phyloP scores from a whole-genome alignment of 225 moss, liverwort and hornwort species.

The Sphagnum tenellum region DNA sequence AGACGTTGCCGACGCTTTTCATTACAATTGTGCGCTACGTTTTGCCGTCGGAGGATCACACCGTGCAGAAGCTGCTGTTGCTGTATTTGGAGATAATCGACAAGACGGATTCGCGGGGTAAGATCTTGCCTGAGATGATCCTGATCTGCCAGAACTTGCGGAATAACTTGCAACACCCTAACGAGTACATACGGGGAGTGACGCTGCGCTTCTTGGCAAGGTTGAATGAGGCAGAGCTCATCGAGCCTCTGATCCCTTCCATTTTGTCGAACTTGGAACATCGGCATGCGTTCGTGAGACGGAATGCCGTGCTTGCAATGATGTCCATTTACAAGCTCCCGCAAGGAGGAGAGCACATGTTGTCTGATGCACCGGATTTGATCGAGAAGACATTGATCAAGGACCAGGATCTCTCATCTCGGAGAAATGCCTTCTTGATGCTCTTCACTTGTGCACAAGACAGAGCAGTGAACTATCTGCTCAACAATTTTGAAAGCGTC shows the following conservation, averaged over 20 bases:
- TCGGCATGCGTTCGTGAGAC: conserved; percentile 86
- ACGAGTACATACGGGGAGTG: conserved; percentile 91
- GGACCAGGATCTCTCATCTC: conserved; percentile 79
- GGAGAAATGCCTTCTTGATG: conserved; percentile 90
- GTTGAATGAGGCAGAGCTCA: conserved; percentile 82
- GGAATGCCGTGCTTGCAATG: conserved; percentile 84
- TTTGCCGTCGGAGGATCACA: conserved; percentile 91
- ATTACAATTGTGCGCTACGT: conserved; percentile 97
- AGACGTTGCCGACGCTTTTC: conserved; percentile 80
- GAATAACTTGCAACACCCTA: conserved; percentile 93
- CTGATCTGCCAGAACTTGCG: conserved; percentile 91
- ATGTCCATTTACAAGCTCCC: conserved; percentile 89
- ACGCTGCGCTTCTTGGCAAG: conserved; percentile 83
- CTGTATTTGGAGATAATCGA: conserved; percentile 93
- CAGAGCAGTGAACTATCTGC: conserved; percentile 69
- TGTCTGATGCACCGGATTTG: conserved; percentile 77
- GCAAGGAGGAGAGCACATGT: conserved; percentile 61
- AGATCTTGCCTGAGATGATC: conserved; percentile 94
- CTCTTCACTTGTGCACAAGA: conserved; percentile 90
- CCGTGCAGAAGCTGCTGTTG: conserved; percentile 90
- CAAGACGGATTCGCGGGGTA: conserved; percentile 87
- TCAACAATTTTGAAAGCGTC: conserved; percentile 74
- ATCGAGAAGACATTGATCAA: conserved; percentile 69
- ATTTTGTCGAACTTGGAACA: conserved; percentile 83
- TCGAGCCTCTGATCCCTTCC: conserved; percentile 86